Evolutionary conservation across 2,329 filamentous ascomycete genomes (phyloP).

Genomic region (Bipolaris oryzae): DNA sequence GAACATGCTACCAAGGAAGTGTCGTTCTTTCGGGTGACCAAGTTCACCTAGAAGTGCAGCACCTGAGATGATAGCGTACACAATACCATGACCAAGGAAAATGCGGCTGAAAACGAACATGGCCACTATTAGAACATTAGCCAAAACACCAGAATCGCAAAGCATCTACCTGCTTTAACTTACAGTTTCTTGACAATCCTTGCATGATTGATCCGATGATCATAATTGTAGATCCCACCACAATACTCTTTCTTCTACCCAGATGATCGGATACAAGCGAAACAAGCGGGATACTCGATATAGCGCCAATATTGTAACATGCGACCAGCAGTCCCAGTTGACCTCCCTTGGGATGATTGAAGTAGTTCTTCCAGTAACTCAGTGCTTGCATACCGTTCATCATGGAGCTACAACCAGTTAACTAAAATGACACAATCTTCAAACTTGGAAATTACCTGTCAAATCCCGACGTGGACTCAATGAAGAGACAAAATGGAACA

Average conservation of each 20-base stretch:
- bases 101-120: conserved; percentile 67
- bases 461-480: conserved; percentile 67
- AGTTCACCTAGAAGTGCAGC: conserved; percentile 70
- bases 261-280: conserved; percentile 61
- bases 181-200: conserved; percentile 55
- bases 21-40: conserved; percentile 71
- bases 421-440: no score
- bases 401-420: conserved; percentile 36
- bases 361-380: conserved; percentile 53
- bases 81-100: conserved; percentile 71
- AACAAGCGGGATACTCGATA: conserved; percentile 64
- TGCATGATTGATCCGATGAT: conserved; percentile 63
- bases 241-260: conserved; percentile 64
- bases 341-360: conserved; percentile 54
- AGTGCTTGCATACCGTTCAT: conserved; percentile 47
- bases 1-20: conserved; percentile 69
- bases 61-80: conserved; percentile 67
- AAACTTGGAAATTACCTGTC: conserved; percentile 49
- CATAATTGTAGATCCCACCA: conserved; percentile 62
- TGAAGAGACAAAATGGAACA: conserved; percentile 66
- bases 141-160: no score
- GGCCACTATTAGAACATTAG: conserved; percentile 24
- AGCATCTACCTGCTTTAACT: conserved; percentile 2
- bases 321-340: conserved; percentile 63
- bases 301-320: conserved; percentile 65